phyloP scores from a whole-genome alignment of 208 protist genomes.

The Tritrichomonas foetus region DNA sequence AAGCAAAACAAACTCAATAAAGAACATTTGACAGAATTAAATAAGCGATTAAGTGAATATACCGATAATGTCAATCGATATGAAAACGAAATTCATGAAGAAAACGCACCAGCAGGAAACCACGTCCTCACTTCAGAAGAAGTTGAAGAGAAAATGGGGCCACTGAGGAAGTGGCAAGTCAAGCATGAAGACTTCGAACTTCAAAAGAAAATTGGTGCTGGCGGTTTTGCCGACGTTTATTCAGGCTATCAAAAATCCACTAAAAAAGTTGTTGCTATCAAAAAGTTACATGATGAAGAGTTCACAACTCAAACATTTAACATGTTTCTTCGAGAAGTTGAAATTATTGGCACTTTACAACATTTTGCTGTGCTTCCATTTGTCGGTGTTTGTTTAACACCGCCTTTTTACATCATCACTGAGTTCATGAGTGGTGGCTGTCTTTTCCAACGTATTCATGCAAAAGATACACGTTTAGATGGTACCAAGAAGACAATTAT shows the following conservation, averaged over 20 bases:
- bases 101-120: neutral
- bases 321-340: neutral
- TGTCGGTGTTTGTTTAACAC: neutral
- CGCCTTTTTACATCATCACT: neutral
- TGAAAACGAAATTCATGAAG: neutral
- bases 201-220: neutral
- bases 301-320: neutral
- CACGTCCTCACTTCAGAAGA: neutral
- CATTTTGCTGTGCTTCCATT: neutral
- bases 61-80: neutral
- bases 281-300: neutral
- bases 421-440: constrained; percentile 4
- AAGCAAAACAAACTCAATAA: neutral
- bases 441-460: neutral
- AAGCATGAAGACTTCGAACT: neutral
- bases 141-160: neutral
- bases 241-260: neutral
- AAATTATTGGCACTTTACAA: neutral
- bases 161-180: neutral
- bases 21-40: neutral
- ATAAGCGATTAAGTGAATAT: neutral
- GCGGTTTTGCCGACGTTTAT: neutral
- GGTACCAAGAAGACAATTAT: neutral
- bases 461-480: neutral
- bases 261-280: neutral